A percentile compares a stretch with the other conserved stretches of the same genome.
Conservation (phyloP, 2,329 filamentous ascomycete genomes). For the Colletotrichum liaoningense region DNA sequence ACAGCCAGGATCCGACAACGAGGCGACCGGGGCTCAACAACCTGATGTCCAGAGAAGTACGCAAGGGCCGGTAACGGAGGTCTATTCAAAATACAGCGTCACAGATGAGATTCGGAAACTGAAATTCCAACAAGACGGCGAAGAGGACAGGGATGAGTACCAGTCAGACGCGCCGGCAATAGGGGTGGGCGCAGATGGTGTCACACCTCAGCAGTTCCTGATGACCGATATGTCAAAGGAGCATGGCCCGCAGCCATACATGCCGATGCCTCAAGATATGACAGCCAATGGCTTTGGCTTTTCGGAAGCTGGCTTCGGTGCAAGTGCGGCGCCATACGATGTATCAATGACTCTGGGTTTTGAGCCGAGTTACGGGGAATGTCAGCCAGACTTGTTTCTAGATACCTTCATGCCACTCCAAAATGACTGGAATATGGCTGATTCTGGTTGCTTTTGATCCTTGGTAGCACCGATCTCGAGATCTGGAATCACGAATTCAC, state of each 20-base stretch:
- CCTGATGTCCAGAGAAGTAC: not conserved
- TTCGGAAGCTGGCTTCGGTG: not conserved
- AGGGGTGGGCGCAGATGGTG: not conserved
- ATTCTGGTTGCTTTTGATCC: not conserved
- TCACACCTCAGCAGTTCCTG: not conserved
- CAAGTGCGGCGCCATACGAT: not conserved
- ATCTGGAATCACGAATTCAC: not conserved
- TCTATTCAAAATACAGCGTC: slow-evolving; percentile 32
- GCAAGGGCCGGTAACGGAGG: not conserved
- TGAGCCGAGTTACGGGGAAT: slow-evolving; percentile 23
- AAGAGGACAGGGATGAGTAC: slow-evolving; percentile 2
- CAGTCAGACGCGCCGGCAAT: not conserved
- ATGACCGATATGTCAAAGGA: not conserved
- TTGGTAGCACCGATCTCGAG: too few relatives aligned
- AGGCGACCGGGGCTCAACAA: not conserved
- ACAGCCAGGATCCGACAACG: not conserved
- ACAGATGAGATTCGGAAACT: slow-evolving; percentile 33
- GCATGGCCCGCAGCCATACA: not conserved
- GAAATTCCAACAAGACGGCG: slow-evolving; percentile 21
- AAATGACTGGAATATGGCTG: slow-evolving; percentile 18
- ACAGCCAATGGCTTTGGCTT: not conserved
- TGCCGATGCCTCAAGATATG: slow-evolving; percentile 6
- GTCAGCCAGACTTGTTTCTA: slow-evolving; percentile 22
- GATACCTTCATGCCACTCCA: slow-evolving; percentile 26
- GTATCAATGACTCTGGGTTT: slow-evolving; percentile 26